These are phyloP conservation scores for barley (Hordeum vulgare) DNA, from an alignment of 176 grass and related monocot species.

Conservation along the genomic window DNA sequence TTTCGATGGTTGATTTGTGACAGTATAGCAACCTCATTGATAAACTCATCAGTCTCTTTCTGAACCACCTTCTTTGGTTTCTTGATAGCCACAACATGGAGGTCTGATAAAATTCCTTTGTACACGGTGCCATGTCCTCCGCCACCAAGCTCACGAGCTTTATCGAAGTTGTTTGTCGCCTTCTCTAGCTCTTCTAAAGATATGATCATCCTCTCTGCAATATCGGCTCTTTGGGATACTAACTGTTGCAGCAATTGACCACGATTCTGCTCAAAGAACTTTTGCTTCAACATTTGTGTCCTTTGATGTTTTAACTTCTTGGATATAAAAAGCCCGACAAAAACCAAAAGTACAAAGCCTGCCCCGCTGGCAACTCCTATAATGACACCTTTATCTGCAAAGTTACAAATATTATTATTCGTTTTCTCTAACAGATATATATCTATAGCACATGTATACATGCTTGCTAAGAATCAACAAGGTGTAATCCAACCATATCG, in stretches of 20 bases:
- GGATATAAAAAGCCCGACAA: background rate
- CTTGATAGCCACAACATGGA: background rate
- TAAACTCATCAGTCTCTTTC: background rate
- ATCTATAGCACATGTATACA: background rate
- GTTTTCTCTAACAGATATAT: background rate
- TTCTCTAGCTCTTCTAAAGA: background rate
- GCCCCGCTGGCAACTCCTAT: background rate
- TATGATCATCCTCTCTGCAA: background rate
- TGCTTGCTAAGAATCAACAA: too few species aligned
- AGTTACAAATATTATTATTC: background rate
- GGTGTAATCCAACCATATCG: too few species aligned
- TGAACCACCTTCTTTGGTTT: background rate
- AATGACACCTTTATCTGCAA: background rate
- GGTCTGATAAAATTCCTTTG: background rate
- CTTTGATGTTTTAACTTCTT: background rate
- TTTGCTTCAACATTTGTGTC: background rate
- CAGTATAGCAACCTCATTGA: background rate
- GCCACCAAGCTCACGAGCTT: background rate
- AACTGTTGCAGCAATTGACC: background rate
- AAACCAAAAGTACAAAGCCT: background rate
- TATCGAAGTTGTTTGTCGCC: background rate
- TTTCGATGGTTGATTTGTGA: background rate
- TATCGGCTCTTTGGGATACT: background rate
- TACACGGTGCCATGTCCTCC: background rate
- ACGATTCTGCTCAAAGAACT: background rate